These are phyloP conservation scores for Prunus campanulata DNA, from an alignment of 306 rosid species.

Conservation along the genomic window DNA sequence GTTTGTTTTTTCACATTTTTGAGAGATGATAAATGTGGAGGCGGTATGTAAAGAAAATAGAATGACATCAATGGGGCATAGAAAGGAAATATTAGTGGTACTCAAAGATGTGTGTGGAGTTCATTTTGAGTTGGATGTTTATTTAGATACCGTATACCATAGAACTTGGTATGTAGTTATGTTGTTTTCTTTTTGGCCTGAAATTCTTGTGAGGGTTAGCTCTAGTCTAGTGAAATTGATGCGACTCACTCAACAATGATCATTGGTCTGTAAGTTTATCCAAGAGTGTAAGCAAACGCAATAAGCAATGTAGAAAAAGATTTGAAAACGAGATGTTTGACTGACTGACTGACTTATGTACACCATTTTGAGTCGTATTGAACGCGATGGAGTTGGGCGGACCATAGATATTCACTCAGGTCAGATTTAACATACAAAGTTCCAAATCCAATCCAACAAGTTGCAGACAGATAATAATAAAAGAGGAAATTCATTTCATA, in stretches of 20 bases:
- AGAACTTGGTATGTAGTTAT: too few species aligned
- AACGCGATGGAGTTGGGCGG: slow-evolving; percentile 14
- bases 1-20: neutral
- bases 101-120: too few species aligned
- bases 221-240: neutral
- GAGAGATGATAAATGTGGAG: neutral
- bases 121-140: too few species aligned
- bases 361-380: neutral
- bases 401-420: neutral
- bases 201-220: neutral
- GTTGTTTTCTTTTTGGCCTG: neutral
- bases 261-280: neutral
- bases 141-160: too few species aligned
- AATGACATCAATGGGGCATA: neutral
- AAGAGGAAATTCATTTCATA: too few species aligned
- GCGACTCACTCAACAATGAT: neutral
- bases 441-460: neutral
- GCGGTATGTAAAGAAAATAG: neutral
- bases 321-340: slow-evolving; percentile 10
- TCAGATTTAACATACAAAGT: neutral
- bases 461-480: too few species aligned
- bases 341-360: neutral
- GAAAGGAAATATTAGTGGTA: neutral
- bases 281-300: neutral
- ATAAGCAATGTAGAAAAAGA: neutral